phyloP scores from a whole-genome alignment of 129 eudicot genomes.

The Centella asiatica region DNA sequence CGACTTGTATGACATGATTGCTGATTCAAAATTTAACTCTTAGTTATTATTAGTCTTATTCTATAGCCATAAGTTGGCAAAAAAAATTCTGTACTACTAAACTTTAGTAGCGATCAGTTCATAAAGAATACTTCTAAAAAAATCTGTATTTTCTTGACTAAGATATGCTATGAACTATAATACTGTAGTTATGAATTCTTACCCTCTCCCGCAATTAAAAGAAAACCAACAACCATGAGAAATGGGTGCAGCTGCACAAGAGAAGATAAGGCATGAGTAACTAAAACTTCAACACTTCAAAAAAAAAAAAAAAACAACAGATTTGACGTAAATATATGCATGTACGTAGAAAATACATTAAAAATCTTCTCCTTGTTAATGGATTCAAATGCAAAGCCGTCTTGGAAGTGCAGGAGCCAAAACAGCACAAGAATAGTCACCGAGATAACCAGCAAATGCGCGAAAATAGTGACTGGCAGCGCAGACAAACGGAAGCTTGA shows the following conservation, averaged over 20 bases:
- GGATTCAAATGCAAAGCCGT: conserved; percentile 58
- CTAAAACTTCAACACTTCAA: neutral
- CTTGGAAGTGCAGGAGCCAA: conserved; percentile 59
- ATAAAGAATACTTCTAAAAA: no score
- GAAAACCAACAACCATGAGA: conserved; percentile 56
- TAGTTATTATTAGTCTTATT: no score
- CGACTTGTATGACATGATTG: conserved; percentile 48
- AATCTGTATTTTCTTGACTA: no score
- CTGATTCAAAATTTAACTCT: conserved; percentile 19
- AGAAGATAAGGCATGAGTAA: conserved; percentile 1
- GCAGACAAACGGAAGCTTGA: conserved; percentile 21
- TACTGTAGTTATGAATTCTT: neutral
- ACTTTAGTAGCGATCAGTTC: no score
- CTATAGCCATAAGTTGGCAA: no score
- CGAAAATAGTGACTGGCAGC: conserved; percentile 27
- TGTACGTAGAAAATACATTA: conserved; percentile 27
- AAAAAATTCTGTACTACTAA: no score
- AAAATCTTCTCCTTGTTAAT: conserved; percentile 37
- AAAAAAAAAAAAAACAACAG: neutral
- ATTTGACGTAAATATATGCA: neutral
- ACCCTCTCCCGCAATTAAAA: conserved; percentile 67
- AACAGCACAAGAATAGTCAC: conserved; percentile 38
- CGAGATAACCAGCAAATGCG: conserved; percentile 51
- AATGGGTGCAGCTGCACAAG: conserved; percentile 64
- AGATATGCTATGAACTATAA: neutral